Evolutionary conservation across 768 basidiomycete genomes (phyloP).

Genomic region (Lanmaoa rubissima): DNA sequence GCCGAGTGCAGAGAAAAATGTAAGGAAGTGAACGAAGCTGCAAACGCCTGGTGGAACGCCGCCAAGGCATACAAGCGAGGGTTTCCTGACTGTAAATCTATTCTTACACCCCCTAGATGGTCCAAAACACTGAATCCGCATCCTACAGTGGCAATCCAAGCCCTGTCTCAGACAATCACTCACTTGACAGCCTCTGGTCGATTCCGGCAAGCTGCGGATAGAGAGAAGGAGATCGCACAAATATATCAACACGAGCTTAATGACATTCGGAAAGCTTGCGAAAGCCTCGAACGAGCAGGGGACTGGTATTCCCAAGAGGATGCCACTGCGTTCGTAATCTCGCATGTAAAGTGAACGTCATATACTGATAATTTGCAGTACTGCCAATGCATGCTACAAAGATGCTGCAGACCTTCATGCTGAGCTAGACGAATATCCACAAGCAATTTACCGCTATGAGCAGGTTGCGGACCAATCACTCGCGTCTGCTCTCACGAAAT

Average conservation of each 20-base stretch:
- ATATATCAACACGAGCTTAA: constrained; percentile 83
- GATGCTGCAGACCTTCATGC: constrained; percentile 95
- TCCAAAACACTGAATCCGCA: constrained; percentile 8
- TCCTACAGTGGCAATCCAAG: constrained; percentile 79
- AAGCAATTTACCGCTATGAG: constrained; percentile 87
- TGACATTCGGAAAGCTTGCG: constrained; percentile 83
- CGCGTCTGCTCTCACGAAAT: constrained; percentile 84
- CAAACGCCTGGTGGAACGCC: constrained; percentile 98
- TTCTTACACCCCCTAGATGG: not conserved
- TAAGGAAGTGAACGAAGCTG: constrained; percentile 90
- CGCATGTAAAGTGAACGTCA: not conserved
- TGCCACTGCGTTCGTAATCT: constrained; percentile 77
- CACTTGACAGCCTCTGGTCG: constrained; percentile 82
- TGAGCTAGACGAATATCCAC: constrained; percentile 79
- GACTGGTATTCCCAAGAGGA: constrained; percentile 99
- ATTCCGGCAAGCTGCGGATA: constrained; percentile 96
- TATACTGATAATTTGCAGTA: constrained; percentile 47
- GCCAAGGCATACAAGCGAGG: constrained; percentile 94
- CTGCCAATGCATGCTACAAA: constrained; percentile 94
- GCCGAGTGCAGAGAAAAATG: constrained; percentile 91
- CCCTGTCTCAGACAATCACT: constrained; percentile 79
- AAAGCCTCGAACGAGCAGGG: constrained; percentile 87
- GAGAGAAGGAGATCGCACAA: constrained; percentile 96
- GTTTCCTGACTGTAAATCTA: constrained; percentile 71
- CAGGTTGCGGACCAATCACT: constrained; percentile 86